Evolutionary conservation across 805 yeast genomes (phyloP).

Genomic region (Cyberlindnera saturnus): DNA sequence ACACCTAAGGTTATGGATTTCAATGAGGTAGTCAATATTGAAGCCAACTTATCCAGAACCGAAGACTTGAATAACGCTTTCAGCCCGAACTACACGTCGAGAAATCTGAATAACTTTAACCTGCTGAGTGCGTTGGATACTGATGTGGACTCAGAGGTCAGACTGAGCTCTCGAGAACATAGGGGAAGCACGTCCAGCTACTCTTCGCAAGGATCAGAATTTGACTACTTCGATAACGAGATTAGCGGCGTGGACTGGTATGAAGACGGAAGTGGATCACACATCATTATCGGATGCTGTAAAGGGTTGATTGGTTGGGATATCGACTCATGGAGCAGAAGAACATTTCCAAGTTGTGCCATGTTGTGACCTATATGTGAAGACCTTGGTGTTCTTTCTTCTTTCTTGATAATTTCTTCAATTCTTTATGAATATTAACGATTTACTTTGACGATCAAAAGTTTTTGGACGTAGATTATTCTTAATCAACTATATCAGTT

Average conservation of each 20-base stretch:
- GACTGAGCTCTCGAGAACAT: constrained; percentile 5
- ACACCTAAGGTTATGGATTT: constrained; percentile 21
- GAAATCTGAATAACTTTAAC: constrained; percentile 20
- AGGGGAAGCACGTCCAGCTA: constrained; percentile 7
- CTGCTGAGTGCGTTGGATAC: constrained; percentile 12
- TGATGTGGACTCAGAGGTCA: constrained; percentile 17
- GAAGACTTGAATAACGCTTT: background rate
- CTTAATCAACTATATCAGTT: constrained; percentile 36
- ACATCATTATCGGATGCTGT: constrained; percentile 55
- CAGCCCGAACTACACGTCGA: constrained; percentile 9
- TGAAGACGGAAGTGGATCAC: constrained; percentile 42
- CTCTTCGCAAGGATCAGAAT: constrained; percentile 11
- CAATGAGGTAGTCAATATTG: constrained; percentile 19
- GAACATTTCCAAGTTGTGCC: constrained; percentile 42
- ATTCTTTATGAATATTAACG: too few relatives aligned
- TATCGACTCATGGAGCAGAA: constrained; percentile 56
- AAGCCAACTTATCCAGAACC: constrained; percentile 2
- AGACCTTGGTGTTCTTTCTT: background rate
- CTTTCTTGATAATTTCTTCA: background rate
- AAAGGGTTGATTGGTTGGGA: constrained; percentile 68
- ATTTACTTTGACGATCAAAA: background rate
- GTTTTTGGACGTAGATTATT: background rate
- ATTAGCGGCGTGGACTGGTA: constrained; percentile 60
- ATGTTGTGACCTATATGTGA: background rate
- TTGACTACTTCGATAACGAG: constrained; percentile 36